A percentile compares a stretch with the other conserved stretches of the same genome.
Conservation (phyloP, 306 rosid species). For the Acacia crassicarpa region DNA sequence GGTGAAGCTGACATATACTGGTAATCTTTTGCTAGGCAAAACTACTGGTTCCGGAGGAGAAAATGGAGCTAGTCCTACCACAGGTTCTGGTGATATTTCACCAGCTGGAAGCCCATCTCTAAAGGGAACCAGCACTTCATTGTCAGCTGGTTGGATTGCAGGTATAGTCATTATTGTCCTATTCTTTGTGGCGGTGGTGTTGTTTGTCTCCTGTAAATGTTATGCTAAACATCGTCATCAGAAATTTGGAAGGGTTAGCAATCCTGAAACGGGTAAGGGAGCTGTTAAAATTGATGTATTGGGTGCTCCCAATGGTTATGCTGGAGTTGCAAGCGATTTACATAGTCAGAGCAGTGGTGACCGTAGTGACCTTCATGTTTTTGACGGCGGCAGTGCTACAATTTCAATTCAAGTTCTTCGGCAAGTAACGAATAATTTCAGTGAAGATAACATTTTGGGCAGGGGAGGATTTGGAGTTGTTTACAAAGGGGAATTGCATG, state of each 20-base stretch:
- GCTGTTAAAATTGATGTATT: conserved; percentile 46
- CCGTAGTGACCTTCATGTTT: conserved; percentile 48
- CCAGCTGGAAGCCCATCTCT: conserved; percentile 36
- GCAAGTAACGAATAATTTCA: conserved; percentile 70
- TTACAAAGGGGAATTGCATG: conserved; percentile 80
- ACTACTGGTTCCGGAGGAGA: conserved; percentile 40
- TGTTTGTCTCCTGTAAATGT: conserved; percentile 67
- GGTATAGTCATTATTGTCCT: conserved; percentile 60
- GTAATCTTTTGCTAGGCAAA: conserved; percentile 63
- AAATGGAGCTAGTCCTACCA: conserved; percentile 33
- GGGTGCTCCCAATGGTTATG: conserved; percentile 61
- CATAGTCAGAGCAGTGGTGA: conserved; percentile 80
- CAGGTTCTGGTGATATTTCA: conserved; percentile 32
- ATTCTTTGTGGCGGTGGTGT: conserved; percentile 51
- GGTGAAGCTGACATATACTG: conserved; percentile 44
- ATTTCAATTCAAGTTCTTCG: conserved; percentile 79
- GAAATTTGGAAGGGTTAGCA: conserved; percentile 63
- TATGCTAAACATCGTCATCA: conserved; percentile 43
- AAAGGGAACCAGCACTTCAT: conserved; percentile 14
- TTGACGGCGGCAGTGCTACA: conserved; percentile 69
- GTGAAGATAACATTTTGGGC: conserved; percentile 72
- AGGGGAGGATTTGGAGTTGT: conserved; percentile 93
- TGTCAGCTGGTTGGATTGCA: conserved; percentile 59
- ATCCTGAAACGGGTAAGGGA: conserved; percentile 58
- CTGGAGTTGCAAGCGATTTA: conserved; percentile 63